These are phyloP conservation scores for Eremochloa ophiuroides DNA, from an alignment of 176 grass and related monocot genomes.

Conservation along the genomic window DNA sequence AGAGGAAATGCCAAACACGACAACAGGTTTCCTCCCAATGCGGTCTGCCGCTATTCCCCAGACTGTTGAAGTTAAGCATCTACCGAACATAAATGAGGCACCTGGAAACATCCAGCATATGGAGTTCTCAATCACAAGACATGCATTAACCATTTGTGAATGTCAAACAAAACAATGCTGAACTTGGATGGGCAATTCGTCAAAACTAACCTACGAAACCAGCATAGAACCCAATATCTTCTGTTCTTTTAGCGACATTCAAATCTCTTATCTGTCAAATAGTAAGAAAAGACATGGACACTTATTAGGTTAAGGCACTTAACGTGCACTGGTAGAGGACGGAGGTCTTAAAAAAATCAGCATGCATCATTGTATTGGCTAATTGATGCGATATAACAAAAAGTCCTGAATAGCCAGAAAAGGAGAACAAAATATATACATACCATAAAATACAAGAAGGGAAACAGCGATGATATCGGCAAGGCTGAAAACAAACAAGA, in stretches of 20 bases:
- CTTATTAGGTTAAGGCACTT: not conserved
- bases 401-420: not conserved
- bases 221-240: conserved; percentile 98
- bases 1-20: conserved; percentile 62
- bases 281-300: not conserved
- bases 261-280: conserved; percentile 79
- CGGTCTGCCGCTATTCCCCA: conserved; percentile 88
- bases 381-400: not conserved
- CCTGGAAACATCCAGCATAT: conserved; percentile 52
- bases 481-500: conserved; percentile 50
- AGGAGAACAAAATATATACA: not conserved
- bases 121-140: not conserved
- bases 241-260: conserved; percentile 73
- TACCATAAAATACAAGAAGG: conserved; percentile 86
- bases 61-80: conserved; percentile 77
- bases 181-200: not conserved
- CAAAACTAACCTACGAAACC: conserved; percentile 77
- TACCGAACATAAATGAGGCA: conserved; percentile 92
- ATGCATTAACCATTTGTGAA: not conserved
- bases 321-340: not conserved
- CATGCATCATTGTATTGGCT: not conserved
- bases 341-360: not conserved
- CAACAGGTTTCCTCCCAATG: conserved; percentile 83
- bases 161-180: not conserved
- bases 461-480: conserved; percentile 59